Base-by-base conservation (phyloP, 257 asterid species). In the Fraxinus excelsior region DNA sequence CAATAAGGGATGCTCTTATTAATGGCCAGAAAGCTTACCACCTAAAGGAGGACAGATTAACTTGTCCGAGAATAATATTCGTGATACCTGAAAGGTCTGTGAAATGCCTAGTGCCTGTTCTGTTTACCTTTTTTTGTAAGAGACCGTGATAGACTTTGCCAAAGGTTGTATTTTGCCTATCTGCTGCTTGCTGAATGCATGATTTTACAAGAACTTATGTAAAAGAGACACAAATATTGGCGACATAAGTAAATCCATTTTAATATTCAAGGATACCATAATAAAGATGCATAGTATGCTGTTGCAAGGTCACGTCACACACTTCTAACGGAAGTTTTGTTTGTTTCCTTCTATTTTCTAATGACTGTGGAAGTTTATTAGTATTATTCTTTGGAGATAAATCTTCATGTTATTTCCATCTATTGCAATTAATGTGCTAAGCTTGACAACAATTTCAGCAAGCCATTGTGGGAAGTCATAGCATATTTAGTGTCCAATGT, bases 391-490 rank as follows among this genome's bases (percentile, higher is more conserved):
- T 35, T 77, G 68, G 78, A 46, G 58, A 62, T 6, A 71, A 44
- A 42, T 19, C 31, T 34, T 67, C 70, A 77, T 46, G 72, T 75
- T 32, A 67, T 74, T 76, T 32, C 74, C 75, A 69, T 64, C 23
- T 32, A 44, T 49, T 79, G 66, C 70, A 49, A 58, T 82, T 80
- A 76, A 74, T 78, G 79, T 85, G 78, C 81, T 84, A 75, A 70
- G 76, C 66, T 74, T 81, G 80, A 75, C 83, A 78, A 72, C 74
- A 37, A 87, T 90, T 95, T 88, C 96, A 95, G 99, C 93, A 89
- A 88, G 89, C 99, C 96, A 40, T 84, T 95, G 74, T 95, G 99
- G 99, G 97, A 95, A 65, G 87, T 90, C 74, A 84, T 95, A 69
- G 92, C 96, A 72, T 80, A 76, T 87, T 28, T 92, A 67, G 91